These are phyloP conservation scores for Euphorbia corollata DNA, from an alignment of 441 rosid species.

Conservation along the genomic window DNA sequence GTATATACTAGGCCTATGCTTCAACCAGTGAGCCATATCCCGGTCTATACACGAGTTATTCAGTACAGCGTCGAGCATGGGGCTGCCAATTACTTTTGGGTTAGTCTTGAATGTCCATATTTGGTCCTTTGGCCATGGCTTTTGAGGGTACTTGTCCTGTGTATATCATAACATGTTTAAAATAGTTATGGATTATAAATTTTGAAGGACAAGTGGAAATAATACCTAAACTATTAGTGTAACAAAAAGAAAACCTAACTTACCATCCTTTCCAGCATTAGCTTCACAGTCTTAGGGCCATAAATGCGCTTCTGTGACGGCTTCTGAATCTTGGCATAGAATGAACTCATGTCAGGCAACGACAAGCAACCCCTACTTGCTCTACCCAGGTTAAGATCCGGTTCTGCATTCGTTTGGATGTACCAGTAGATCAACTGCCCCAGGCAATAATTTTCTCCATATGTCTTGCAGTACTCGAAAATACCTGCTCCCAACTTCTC, in stretches of 20 bases:
- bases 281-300: slow-evolving; percentile 66
- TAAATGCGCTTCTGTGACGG: slow-evolving; percentile 76
- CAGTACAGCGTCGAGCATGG: slow-evolving; percentile 76
- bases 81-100: slow-evolving; percentile 71
- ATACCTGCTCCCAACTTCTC: slow-evolving; percentile 63
- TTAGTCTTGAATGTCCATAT: slow-evolving; percentile 72
- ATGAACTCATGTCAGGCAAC: slow-evolving; percentile 77
- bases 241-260: slow-evolving; percentile 17
- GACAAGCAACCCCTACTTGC: slow-evolving; percentile 87
- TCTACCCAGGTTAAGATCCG: slow-evolving; percentile 68
- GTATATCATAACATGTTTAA: not conserved
- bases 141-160: slow-evolving; percentile 83
- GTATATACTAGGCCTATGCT: slow-evolving; percentile 59
- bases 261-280: slow-evolving; percentile 87
- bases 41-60: slow-evolving; percentile 48
- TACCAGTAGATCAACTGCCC: slow-evolving; percentile 98
- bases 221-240: not conserved
- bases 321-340: slow-evolving; percentile 81
- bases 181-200: not conserved
- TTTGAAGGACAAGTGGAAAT: not conserved
- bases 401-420: slow-evolving; percentile 70
- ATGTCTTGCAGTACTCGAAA: slow-evolving; percentile 74
- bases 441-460: slow-evolving; percentile 89
- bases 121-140: slow-evolving; percentile 89
- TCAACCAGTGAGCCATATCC: slow-evolving; percentile 85